Conservation (phyloP, 2,329 filamentous ascomycete species). For the Cladosporium sp. region DNA sequence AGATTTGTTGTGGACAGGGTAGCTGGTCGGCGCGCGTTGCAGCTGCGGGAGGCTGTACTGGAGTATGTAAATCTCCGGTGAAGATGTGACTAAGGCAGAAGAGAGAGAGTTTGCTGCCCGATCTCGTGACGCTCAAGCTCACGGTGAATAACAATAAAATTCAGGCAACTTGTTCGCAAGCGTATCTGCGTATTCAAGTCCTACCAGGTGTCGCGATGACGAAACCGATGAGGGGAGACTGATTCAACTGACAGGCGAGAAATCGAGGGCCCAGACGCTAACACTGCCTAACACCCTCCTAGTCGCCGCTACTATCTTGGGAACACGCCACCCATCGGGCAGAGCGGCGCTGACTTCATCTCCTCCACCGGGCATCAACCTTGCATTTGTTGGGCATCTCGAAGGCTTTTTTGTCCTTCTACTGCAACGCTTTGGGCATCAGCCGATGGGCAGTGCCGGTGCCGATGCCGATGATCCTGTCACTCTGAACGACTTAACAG, state of each 20-base stretch:
- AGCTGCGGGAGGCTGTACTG: neutral
- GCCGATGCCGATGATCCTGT: neutral
- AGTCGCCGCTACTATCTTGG: conserved; percentile 1
- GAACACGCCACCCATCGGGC: neutral
- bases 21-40: neutral
- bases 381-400: neutral
- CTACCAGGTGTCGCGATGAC: neutral
- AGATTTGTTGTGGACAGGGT: neutral
- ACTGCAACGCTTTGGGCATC: neutral
- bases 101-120: neutral
- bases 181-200: neutral
- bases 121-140: neutral
- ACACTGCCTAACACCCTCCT: neutral
- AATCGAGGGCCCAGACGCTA: neutral
- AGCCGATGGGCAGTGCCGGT: neutral
- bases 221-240: neutral
- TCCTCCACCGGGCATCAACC: neutral
- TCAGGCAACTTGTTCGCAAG: conserved; percentile 1
- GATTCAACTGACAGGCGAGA: neutral
- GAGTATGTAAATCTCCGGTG: neutral
- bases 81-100: neutral
- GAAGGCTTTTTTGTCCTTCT: neutral
- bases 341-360: neutral
- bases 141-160: neutral
- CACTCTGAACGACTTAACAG: neutral